Evolutionary conservation across 2,329 filamentous ascomycete genomes (phyloP), one percentile per base, ranked within the genome.

Genomic region (Raffaelea deltoideospora): DNA sequence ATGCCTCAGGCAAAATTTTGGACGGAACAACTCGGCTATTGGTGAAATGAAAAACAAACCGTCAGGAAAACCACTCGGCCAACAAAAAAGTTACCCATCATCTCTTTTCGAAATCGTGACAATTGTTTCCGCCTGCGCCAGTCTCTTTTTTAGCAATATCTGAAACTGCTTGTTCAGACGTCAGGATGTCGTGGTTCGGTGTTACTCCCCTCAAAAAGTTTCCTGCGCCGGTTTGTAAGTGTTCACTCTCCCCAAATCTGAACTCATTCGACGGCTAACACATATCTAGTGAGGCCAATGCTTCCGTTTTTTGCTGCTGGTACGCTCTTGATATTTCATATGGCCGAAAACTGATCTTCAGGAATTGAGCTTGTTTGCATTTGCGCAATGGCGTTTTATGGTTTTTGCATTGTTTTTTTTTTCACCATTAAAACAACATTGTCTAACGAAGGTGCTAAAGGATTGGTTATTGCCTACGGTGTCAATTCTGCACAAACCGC

Each of bases 261-360:
- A 53, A 44, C 51, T 52, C 53, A 43, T 33, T 23, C 6, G 20
- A 22, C 15, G 22, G 31, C 36, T 45, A 34, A 40, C 36, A 3
- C 5, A 17, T 17, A 2, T 19, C 59, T 57, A 96, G 88, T 84
- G 67, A 74, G 75, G 71, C 86, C 88, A 52, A 78, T 92, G 78
- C 76, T 75, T 60, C 88, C 88, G 51, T 96, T 96, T 76, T 90
- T 87, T 71, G 70, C 72, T 62, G 88, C 88, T 59, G 86, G 88
- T 94, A 90, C 57, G 82, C 39, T 21, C 11, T 18, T 13, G 8
- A 26, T 8, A 26, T 26, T 26, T 26, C 23, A 13, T 10, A 18
- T 5, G 9, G 19, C 23, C 31, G n/a, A n/a, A n/a, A n/a, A n/a
- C n/a, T n/a, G n/a, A n/a, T n/a, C n/a, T n/a, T n/a, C n/a, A n/a